Base-by-base conservation (phyloP, 805 yeast species). In the Metschnikowia lachancei region DNA sequence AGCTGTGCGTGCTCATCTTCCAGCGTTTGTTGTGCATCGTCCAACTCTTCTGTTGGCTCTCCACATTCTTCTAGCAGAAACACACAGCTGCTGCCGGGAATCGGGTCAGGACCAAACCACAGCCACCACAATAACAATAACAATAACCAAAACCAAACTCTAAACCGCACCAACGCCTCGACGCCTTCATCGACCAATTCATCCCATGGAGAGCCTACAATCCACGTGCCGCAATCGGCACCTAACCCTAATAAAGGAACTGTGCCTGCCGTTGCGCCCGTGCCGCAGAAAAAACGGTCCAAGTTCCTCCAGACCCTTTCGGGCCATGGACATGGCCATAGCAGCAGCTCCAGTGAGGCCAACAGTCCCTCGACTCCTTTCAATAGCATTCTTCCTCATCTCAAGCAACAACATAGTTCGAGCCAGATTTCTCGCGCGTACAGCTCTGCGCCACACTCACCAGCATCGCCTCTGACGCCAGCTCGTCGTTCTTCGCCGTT, bases 361-460 rank as follows among this genome's bases (percentile, higher is more conserved):
- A 36, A 35, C 43, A 35, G 50, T 38, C 46, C 53, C 17, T 22
- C 46, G 31, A 18, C 29, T 16, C 41, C 48, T 9, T 22, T 36
- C 34, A 36, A 32, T 26, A 41, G 41, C 39, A 32, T 46, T 22
- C 29, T 44, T 33, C 39, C 45, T 33, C 46, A 34, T 34, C 18
- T 49, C 50, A 39, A 35, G 44, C 47, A 48, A 32, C 46, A 45
- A 29, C 30, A 49, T 49, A 28, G 51, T 52, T 12, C 41, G 10
- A 3, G 10, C 16, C 1, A 26, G 51, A 9, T 44, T 50, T 24
- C 57, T 24, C 37, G 52, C 6, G n/a, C 46, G 36, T 47, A 49
- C 28, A 40, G 19, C 29, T 47, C 56, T 2, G 52, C 52, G 10
- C 56, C 54, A 9, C 54, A 50, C n/a, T 40, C 50, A 13, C 56